Conservation (phyloP, 2,329 filamentous ascomycete species). For the Aspergillus pseudoterreus region DNA sequence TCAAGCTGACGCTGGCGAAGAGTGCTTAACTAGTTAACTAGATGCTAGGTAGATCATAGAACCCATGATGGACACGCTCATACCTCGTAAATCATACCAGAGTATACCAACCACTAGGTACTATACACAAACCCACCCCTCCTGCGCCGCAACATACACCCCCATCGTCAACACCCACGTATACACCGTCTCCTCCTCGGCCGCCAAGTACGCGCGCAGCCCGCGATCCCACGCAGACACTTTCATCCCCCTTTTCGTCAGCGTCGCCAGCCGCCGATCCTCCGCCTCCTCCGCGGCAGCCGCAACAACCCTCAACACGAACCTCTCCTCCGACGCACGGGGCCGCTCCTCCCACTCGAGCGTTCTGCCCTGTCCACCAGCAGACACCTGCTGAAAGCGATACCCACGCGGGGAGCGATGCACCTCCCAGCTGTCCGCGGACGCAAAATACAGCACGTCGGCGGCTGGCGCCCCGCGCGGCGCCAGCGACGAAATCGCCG, state of each 20-base stretch:
- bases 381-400: neutral
- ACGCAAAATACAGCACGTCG: neutral
- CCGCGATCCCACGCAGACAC: constrained; percentile 23
- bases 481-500: neutral
- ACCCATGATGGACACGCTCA: neutral
- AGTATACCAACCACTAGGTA: neutral
- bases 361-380: neutral
- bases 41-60: neutral
- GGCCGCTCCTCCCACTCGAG: constrained; percentile 13
- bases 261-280: constrained; percentile 11
- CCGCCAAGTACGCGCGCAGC: constrained; percentile 20
- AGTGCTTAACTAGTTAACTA: too few species aligned
- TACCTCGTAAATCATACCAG: neutral
- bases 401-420: neutral
- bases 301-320: constrained; percentile 9
- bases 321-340: constrained; percentile 6
- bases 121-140: constrained; percentile 22
- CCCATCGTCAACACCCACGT: constrained; percentile 29
- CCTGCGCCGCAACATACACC: constrained; percentile 24
- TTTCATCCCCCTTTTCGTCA: constrained; percentile 19
- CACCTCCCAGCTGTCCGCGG: neutral
- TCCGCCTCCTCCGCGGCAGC: constrained; percentile 1
- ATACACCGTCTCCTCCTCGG: constrained; percentile 22
- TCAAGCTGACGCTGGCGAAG: constrained; percentile 28
- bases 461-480: neutral